phyloP scores from a whole-genome alignment of 1,284 basidiomycete species.

The Hypsizygus ulmarius region DNA sequence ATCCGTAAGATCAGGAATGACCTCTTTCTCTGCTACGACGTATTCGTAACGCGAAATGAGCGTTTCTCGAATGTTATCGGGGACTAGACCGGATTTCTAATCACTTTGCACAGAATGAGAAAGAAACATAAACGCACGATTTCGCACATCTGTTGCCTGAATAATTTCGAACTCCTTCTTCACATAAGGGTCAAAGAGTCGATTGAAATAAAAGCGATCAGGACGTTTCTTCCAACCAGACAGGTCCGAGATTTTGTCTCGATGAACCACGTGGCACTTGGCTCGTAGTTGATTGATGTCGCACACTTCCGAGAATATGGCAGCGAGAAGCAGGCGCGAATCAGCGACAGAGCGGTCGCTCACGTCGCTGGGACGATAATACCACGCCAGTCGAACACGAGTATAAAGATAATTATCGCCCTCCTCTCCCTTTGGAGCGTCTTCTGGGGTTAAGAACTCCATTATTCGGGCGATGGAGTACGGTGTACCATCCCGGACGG shows the following conservation, averaged over 20 bases:
- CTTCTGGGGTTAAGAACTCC: constrained; percentile 87
- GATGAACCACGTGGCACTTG: constrained; percentile 90
- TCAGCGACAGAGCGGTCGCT: constrained; percentile 83
- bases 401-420: constrained; percentile 65
- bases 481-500: constrained; percentile 85
- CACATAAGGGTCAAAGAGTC: constrained; percentile 95
- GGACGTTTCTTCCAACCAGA: constrained; percentile 94
- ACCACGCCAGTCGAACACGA: constrained; percentile 88
- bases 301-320: constrained; percentile 94
- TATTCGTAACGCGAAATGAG: constrained; percentile 89
- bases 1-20: constrained; percentile 89
- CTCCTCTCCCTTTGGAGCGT: constrained; percentile 52
- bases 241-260: constrained; percentile 92
- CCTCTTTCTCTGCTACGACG: constrained; percentile 90
- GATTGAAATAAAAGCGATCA: constrained; percentile 93
- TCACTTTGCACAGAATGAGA: constrained; percentile 21
- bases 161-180: constrained; percentile 98
- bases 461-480: constrained; percentile 95
- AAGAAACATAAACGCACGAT: constrained; percentile 59
- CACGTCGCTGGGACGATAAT: constrained; percentile 89
- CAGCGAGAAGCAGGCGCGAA: constrained; percentile 86
- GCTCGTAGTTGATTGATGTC: constrained; percentile 89
- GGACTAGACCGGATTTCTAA: constrained; percentile 52
- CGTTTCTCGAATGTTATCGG: constrained; percentile 72
- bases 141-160: constrained; percentile 81